These are phyloP conservation scores for Fusarium pilosicola DNA, from an alignment of 2,329 filamentous ascomycete species.

Conservation along the genomic window DNA sequence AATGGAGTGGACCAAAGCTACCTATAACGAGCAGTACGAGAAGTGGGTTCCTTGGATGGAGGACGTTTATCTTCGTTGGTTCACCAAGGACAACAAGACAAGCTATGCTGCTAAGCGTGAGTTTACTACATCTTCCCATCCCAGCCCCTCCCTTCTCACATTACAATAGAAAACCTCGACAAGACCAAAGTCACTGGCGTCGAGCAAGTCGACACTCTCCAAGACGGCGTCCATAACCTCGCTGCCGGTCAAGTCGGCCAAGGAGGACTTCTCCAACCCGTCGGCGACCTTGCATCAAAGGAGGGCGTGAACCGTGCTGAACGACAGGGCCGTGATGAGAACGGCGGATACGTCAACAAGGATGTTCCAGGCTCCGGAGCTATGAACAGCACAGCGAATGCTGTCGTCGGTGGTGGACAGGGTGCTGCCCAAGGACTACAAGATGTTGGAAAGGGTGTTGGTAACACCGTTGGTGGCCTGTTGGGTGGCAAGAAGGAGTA, in stretches of 20 bases:
- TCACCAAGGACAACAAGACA: conserved; percentile 81
- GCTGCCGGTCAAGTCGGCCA: conserved; percentile 73
- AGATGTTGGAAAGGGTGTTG: conserved; percentile 24
- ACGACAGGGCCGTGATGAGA: conserved; percentile 70
- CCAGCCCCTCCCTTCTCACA: conserved; percentile 5
- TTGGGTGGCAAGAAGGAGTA: conserved; percentile 49
- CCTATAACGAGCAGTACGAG: conserved; percentile 78
- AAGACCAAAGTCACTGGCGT: conserved; percentile 77
- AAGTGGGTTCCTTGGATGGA: conserved; percentile 82
- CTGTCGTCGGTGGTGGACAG: conserved; percentile 48
- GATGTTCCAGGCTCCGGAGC: conserved; percentile 45
- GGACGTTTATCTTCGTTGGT: conserved; percentile 76
- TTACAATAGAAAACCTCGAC: conserved; percentile 66
- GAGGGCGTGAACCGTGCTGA: conserved; percentile 74
- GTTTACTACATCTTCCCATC: conserved; percentile 30
- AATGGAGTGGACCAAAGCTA: conserved; percentile 68
- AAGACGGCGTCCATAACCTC: conserved; percentile 73
- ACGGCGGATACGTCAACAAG: conserved; percentile 58
- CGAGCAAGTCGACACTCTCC: conserved; percentile 72
- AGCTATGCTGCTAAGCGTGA: conserved; percentile 75
- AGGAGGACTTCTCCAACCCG: conserved; percentile 71
- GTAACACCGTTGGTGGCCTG: conserved; percentile 47
- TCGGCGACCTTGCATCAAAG: conserved; percentile 70
- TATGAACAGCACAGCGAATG: conserved; percentile 41
- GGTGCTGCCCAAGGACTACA: conserved; percentile 47